A percentile compares a stretch with the other conserved stretches of the same genome.
Evolutionary conservation across 192 early-diverging fungal species (phyloP).

Genomic region (Nowakowskiella sp.): DNA sequence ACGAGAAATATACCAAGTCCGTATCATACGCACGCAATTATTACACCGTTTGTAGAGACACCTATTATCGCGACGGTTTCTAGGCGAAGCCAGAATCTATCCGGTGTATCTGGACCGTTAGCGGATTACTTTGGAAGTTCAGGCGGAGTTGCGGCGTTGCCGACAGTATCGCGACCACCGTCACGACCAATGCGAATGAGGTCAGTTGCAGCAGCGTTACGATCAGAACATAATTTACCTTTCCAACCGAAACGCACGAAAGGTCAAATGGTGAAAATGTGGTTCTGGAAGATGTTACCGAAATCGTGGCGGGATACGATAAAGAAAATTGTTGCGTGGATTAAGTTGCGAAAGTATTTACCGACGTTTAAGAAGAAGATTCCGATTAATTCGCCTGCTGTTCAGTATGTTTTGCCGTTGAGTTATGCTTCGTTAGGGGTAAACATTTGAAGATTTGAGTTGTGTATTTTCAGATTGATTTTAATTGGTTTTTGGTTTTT

Average conservation of each 20-base stretch:
- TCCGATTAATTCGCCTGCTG: constrained; percentile 30
- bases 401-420: constrained; percentile 56
- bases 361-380: constrained; percentile 38
- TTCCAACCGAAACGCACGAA: no score
- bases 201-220: not conserved
- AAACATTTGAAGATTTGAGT: constrained; percentile 3
- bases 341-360: constrained; percentile 21
- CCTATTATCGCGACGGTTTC: no score
- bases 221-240: no score
- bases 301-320: not conserved
- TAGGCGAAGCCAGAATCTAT: no score
- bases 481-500: not conserved
- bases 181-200: not conserved
- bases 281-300: not conserved
- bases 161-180: not conserved
- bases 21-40: no score
- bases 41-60: no score
- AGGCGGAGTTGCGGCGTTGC: not conserved
- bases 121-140: no score
- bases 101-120: no score
- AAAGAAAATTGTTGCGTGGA: not conserved
- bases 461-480: not conserved
- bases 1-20: no score
- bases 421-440: constrained; percentile 64
- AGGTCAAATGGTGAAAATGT: not conserved